These are phyloP conservation scores for Xylariaceae sp. DNA, from an alignment of 2,329 filamentous ascomycete genomes.

Conservation along the genomic window DNA sequence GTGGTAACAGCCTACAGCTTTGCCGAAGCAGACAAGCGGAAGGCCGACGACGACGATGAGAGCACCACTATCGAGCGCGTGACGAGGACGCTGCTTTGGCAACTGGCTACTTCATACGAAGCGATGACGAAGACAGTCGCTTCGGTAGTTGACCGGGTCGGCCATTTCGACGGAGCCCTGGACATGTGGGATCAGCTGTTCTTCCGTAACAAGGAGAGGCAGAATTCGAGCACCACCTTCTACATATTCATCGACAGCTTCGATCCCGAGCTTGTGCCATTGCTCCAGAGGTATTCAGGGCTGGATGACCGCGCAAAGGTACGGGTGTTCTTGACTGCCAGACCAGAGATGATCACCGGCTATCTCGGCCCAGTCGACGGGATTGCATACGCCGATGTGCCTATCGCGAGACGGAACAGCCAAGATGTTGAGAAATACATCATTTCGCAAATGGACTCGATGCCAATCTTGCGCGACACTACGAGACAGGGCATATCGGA, in stretches of 20 bases:
- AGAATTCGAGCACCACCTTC: slow-evolving; percentile 28
- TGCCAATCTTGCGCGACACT: slow-evolving; percentile 28
- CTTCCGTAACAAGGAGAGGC: slow-evolving; percentile 28
- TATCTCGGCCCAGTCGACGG: slow-evolving; percentile 12
- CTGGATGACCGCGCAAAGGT: slow-evolving; percentile 17
- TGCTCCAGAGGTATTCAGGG: slow-evolving; percentile 24
- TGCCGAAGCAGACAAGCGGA: slow-evolving; percentile 27
- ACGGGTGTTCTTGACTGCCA: slow-evolving; percentile 27
- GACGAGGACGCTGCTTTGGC: slow-evolving; percentile 29
- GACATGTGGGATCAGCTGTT: slow-evolving; percentile 31
- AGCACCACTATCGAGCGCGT: slow-evolving; percentile 20
- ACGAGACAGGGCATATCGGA: slow-evolving; percentile 24
- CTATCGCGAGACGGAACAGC: slow-evolving; percentile 23
- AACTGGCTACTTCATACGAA: slow-evolving; percentile 29
- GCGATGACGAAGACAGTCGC: slow-evolving; percentile 30
- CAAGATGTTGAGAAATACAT: slow-evolving; percentile 31
- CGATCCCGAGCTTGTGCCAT: slow-evolving; percentile 19
- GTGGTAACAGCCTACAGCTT: slow-evolving; percentile 28
- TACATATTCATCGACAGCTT: slow-evolving; percentile 31
- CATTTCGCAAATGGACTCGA: slow-evolving; percentile 26
- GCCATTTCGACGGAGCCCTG: slow-evolving; percentile 24
- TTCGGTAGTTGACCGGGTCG: slow-evolving; percentile 22
- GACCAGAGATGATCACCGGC: slow-evolving; percentile 17
- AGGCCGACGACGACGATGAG: slow-evolving; percentile 26
- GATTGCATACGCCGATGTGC: slow-evolving; percentile 19